Percentiles rank a stretch among this genome's conserved stretches.
These are phyloP conservation scores for Lepiota venenata DNA, from an alignment of 768 basidiomycete genomes.

Conservation along the genomic window DNA sequence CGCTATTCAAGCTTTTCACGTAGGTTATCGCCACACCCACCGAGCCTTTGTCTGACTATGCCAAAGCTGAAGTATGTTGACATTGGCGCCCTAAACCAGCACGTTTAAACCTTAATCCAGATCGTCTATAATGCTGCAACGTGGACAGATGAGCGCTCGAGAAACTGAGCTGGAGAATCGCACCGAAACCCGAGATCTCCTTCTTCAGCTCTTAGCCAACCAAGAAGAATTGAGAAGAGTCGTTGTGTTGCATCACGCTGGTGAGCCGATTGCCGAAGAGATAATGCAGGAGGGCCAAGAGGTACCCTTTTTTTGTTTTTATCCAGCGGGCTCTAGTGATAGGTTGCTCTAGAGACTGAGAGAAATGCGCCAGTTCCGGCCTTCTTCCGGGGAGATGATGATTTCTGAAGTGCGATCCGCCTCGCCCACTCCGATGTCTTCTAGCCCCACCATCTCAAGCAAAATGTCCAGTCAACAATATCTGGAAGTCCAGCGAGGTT, in stretches of 20 bases:
- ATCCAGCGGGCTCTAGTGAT: slow-evolving; percentile 3
- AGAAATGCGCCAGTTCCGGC: slow-evolving; percentile 22
- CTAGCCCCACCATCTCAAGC: slow-evolving; percentile 17
- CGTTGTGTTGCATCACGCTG: slow-evolving; percentile 35
- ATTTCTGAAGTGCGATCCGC: slow-evolving; percentile 13
- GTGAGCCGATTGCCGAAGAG: slow-evolving; percentile 36
- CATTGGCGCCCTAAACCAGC: neutral
- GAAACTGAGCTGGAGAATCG: slow-evolving; percentile 26
- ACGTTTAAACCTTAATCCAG: neutral
- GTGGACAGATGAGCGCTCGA: slow-evolving; percentile 24
- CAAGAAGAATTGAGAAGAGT: slow-evolving; percentile 21
- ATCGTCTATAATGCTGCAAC: neutral
- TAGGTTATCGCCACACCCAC: slow-evolving; percentile 17
- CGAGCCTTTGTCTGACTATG: neutral
- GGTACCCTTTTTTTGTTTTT: slow-evolving; percentile 22
- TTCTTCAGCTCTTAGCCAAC: slow-evolving; percentile 37
- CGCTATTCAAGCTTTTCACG: slow-evolving; percentile 41
- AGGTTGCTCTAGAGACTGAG: neutral
- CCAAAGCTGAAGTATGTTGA: slow-evolving; percentile 22
- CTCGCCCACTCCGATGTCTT: slow-evolving; percentile 3
- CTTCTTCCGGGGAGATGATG: neutral
- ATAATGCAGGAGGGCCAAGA: slow-evolving; percentile 55
- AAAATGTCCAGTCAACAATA: slow-evolving; percentile 25
- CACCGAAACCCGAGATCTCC: slow-evolving; percentile 31
- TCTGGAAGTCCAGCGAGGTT: slow-evolving; percentile 40